A percentile compares a stretch with the other conserved stretches of the same genome.
phyloP scores from a whole-genome alignment of 192 early-diverging fungal species.

The Chytriomyces sp. region DNA sequence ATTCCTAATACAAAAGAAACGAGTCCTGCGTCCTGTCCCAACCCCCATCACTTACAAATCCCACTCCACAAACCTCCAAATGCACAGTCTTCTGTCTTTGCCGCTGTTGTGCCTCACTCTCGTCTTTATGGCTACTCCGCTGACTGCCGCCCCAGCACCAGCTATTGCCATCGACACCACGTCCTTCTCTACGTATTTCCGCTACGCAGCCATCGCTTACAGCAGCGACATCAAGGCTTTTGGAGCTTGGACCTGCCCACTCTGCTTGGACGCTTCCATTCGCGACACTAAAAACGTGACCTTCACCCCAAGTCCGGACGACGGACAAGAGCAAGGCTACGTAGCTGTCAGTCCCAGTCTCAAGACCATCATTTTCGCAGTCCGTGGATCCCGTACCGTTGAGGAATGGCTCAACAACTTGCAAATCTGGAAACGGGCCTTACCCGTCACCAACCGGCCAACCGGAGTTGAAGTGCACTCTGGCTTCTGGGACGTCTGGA shows the following conservation, averaged over 20 bases:
- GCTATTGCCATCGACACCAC: too few relatives aligned
- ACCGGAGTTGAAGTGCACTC: constrained; percentile 26
- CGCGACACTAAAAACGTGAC: neutral
- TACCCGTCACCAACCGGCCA: too few relatives aligned
- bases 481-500: constrained; percentile 36
- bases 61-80: too few relatives aligned
- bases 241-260: neutral
- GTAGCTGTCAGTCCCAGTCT: constrained; percentile 32
- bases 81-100: too few relatives aligned
- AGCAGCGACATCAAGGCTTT: neutral
- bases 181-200: neutral
- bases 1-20: too few relatives aligned
- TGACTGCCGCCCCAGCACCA: too few relatives aligned
- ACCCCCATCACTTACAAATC: too few relatives aligned
- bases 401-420: neutral
- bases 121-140: too few relatives aligned
- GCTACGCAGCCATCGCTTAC: neutral
- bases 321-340: constrained; percentile 19
- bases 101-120: too few relatives aligned
- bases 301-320: neutral
- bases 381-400: constrained; percentile 40
- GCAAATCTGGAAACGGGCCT: too few relatives aligned
- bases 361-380: constrained; percentile 40
- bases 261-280: neutral
- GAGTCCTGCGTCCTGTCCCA: too few relatives aligned